phyloP scores from a whole-genome alignment of 257 asterid genomes.

The Euphrasia confusa region DNA sequence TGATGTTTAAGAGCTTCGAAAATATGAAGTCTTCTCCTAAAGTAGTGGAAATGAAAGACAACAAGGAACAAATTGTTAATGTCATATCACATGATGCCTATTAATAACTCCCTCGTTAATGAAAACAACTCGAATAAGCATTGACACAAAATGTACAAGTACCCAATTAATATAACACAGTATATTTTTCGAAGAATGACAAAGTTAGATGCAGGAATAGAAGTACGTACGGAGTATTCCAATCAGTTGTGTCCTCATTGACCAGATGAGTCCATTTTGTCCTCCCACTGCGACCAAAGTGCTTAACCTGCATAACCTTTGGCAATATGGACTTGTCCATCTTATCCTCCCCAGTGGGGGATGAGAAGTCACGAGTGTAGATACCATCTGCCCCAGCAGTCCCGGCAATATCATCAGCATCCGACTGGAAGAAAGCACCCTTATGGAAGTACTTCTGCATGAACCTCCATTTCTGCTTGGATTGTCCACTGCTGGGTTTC shows the following conservation, averaged over 20 bases:
- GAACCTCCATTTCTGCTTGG: slow-evolving; percentile 72
- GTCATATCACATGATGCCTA: neutral
- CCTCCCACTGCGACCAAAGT: slow-evolving; percentile 95
- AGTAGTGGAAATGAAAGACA: neutral
- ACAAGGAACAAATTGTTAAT: neutral
- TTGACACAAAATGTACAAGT: too few relatives aligned
- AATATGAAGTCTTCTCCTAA: neutral
- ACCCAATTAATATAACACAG: too few relatives aligned
- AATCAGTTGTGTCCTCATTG: slow-evolving; percentile 73
- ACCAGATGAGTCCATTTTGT: slow-evolving; percentile 97
- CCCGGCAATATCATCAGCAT: slow-evolving; percentile 64
- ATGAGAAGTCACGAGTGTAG: slow-evolving; percentile 72
- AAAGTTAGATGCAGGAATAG: too few relatives aligned
- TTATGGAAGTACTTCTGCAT: slow-evolving; percentile 97
- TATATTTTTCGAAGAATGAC: too few relatives aligned
- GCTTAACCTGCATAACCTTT: slow-evolving; percentile 94
- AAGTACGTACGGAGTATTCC: too few relatives aligned
- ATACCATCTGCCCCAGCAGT: slow-evolving; percentile 57
- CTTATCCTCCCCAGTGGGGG: slow-evolving; percentile 93
- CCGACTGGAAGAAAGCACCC: slow-evolving; percentile 87
- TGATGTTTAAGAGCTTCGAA: too few relatives aligned
- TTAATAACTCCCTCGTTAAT: neutral
- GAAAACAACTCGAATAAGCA: neutral
- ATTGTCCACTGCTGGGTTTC: slow-evolving; percentile 31
- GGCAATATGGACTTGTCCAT: slow-evolving; percentile 83